Conservation (phyloP, 1,139 yeast species). For the Scheffersomyces segobiensis region DNA sequence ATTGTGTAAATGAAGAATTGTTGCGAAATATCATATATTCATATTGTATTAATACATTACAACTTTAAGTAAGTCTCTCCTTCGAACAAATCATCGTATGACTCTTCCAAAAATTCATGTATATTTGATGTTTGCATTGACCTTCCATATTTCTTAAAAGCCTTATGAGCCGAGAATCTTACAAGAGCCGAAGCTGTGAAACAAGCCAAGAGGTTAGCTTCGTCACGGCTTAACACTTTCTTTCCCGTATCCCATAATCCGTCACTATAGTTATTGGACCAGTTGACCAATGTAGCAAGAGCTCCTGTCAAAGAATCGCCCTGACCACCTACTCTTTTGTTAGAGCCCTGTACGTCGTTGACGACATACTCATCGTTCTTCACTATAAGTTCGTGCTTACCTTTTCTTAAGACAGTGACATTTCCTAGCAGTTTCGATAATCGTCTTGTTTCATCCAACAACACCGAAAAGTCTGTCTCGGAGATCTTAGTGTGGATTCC, state of each 20-base stretch:
- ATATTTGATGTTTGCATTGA: conserved; percentile 86
- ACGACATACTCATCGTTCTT: conserved; percentile 42
- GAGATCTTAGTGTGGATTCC: conserved; percentile 34
- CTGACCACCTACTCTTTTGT: conserved; percentile 81
- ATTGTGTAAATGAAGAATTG: background rate
- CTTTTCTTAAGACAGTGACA: conserved; percentile 73
- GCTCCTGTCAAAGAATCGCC: conserved; percentile 81
- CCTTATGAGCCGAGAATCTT: conserved; percentile 62
- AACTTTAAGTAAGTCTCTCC: conserved; percentile 7
- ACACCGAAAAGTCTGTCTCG: conserved; percentile 20
- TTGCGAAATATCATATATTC: background rate
- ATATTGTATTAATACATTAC: background rate
- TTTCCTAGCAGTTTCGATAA: conserved; percentile 63
- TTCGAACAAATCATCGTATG: conserved; percentile 57
- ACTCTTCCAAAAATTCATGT: conserved; percentile 64
- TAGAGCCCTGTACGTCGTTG: conserved; percentile 57
- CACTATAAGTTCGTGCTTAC: conserved; percentile 63
- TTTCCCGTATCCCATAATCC: conserved; percentile 52
- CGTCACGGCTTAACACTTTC: conserved; percentile 27
- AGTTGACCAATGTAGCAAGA: conserved; percentile 57
- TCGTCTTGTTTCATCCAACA: conserved; percentile 30
- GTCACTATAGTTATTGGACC: conserved; percentile 56
- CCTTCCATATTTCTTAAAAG: conserved; percentile 66
- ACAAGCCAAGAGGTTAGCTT: conserved; percentile 59
- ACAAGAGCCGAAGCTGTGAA: conserved; percentile 74